Conservation (phyloP, 2,329 filamentous ascomycete genomes). For the Colletotrichum costaricense region DNA sequence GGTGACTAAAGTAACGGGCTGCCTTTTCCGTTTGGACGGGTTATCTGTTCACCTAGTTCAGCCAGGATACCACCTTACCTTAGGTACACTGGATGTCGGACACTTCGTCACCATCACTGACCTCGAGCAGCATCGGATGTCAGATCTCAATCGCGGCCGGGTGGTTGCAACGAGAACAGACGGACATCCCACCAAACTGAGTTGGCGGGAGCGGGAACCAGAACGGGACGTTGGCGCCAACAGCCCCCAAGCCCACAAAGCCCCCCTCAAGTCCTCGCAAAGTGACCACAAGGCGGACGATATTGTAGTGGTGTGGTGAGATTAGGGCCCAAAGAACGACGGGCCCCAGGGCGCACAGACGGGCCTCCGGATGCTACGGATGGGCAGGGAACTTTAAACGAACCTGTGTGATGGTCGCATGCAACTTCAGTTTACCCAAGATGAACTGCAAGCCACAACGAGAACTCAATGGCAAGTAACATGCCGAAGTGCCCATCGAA, state of each 20-base stretch:
- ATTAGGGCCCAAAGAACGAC: conserved; percentile 1
- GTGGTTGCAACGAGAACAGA: background rate
- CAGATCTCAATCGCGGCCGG: conserved; percentile 3
- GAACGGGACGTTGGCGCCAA: conserved; percentile 13
- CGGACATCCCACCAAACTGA: background rate
- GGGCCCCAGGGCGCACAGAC: conserved; percentile 10
- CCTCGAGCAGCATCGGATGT: background rate
- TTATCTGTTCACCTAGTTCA: background rate
- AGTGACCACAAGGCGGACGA: conserved; percentile 2
- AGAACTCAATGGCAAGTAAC: background rate
- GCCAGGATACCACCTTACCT: background rate
- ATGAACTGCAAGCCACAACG: conserved; percentile 3
- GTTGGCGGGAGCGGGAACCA: background rate
- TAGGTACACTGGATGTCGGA: background rate
- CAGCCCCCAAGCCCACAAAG: background rate
- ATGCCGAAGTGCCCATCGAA: background rate
- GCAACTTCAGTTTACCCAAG: conserved; percentile 1
- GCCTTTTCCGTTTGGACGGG: background rate
- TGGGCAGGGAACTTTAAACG: conserved; percentile 22
- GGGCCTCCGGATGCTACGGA: conserved; percentile 7
- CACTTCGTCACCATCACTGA: background rate
- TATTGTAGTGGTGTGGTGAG: background rate
- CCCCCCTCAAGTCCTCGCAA: background rate
- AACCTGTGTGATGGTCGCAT: background rate
- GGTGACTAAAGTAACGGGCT: background rate